Conservation (phyloP, 148 eudicot genomes). For the Nepenthes gracilis region DNA sequence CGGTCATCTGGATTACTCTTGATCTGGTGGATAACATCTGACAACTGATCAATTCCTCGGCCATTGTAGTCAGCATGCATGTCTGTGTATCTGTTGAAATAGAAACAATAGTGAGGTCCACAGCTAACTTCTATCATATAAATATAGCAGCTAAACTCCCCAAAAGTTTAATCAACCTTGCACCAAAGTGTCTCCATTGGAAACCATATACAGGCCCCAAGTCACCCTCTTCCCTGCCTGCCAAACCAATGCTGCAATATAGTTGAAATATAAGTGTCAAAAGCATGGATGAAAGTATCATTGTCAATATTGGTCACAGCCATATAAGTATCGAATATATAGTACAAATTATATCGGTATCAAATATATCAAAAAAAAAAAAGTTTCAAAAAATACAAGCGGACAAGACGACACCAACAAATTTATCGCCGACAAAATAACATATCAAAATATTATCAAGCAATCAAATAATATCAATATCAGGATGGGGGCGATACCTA, state of each 20-base stretch:
- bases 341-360: too few relatives aligned
- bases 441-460: too few relatives aligned
- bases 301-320: too few relatives aligned
- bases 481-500: too few relatives aligned
- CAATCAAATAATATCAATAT: too few relatives aligned
- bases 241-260: conserved; percentile 60
- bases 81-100: conserved; percentile 50
- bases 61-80: conserved; percentile 94
- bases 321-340: too few relatives aligned
- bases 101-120: neutral
- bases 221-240: conserved; percentile 89
- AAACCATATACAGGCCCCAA: conserved; percentile 96
- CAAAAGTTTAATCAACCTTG: conserved; percentile 38
- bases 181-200: conserved; percentile 96
- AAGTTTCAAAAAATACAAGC: too few relatives aligned
- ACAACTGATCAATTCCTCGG: conserved; percentile 84
- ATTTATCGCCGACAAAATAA: too few relatives aligned
- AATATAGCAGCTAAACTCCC: neutral
- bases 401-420: too few relatives aligned
- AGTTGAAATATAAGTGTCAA: neutral
- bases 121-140: neutral
- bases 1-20: conserved; percentile 87
- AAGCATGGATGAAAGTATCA: neutral
- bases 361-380: too few relatives aligned
- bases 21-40: conserved; percentile 75